Evolutionary conservation across 345 rosid genomes (phyloP).

Genomic region (Gossypium herbaceum): DNA sequence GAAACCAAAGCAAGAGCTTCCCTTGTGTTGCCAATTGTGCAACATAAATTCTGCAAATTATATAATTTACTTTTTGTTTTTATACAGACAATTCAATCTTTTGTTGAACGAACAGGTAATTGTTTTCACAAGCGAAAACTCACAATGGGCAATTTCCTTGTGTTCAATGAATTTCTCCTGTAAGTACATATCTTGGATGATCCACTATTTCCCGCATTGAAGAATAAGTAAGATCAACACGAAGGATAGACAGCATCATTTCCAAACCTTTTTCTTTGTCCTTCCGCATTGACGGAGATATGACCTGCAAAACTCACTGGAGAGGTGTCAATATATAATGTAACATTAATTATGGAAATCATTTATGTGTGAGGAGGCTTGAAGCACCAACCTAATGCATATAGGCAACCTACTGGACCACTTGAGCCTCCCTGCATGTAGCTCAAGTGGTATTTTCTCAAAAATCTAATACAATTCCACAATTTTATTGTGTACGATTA

Average conservation of each 20-base stretch:
- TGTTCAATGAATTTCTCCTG: conserved; percentile 32
- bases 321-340: no score
- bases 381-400: no score
- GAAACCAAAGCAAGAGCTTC: conserved; percentile 35
- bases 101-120: conserved; percentile 14
- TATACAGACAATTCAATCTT: background rate
- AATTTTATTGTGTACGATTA: no score
- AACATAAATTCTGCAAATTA: conserved; percentile 42
- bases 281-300: no score
- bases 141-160: conserved; percentile 73
- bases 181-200: conserved; percentile 29
- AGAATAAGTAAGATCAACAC: conserved; percentile 36
- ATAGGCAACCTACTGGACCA: no score
- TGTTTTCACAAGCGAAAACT: conserved; percentile 26
- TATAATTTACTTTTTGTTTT: conserved; percentile 1
- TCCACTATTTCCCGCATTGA: conserved; percentile 31
- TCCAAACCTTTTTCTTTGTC: conserved; percentile 4
- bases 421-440: no score
- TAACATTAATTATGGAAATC: no score
- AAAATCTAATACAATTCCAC: no score
- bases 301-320: no score
- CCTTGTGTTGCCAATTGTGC: conserved; percentile 76
- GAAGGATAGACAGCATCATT: conserved; percentile 30
- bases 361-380: no score
- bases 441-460: no score